Percentiles rank a stretch among this genome's conserved stretches.
phyloP scores from a whole-genome alignment of 805 yeast genomes.

The Suhomyces emberorum region DNA sequence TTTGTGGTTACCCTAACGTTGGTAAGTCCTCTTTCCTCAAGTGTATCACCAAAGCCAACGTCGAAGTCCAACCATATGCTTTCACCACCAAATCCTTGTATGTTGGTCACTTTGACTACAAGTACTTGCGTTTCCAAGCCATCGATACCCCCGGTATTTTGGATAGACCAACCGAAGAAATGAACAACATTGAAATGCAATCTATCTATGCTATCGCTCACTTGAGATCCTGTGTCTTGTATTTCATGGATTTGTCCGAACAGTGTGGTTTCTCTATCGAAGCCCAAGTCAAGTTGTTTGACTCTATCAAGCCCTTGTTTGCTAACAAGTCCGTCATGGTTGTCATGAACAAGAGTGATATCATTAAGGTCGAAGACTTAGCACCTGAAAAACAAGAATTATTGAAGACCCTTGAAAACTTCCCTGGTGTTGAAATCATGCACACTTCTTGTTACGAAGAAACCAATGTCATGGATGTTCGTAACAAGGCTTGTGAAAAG shows the following conservation, averaged over 20 bases:
- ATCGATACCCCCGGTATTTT: conserved; percentile 98
- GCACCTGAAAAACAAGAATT: conserved; percentile 70
- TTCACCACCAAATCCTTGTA: conserved; percentile 96
- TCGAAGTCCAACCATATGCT: conserved; percentile 98
- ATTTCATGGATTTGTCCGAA: conserved; percentile 97
- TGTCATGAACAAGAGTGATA: conserved; percentile 93
- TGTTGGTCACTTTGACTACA: conserved; percentile 98
- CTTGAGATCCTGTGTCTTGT: conserved; percentile 90
- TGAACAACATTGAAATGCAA: conserved; percentile 99
- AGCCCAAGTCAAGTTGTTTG: conserved; percentile 95
- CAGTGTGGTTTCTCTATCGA: conserved; percentile 98
- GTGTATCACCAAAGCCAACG: conserved; percentile 96
- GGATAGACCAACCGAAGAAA: conserved; percentile 98
- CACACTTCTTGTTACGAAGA: conserved; percentile 90
- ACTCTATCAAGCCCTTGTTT: conserved; percentile 93
- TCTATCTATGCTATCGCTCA: conserved; percentile 98
- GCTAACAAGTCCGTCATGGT: conserved; percentile 96
- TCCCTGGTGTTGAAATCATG: conserved; percentile 87
- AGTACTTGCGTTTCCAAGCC: conserved; percentile 96
- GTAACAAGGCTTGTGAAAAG: conserved; percentile 97
- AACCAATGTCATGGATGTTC: conserved; percentile 91
- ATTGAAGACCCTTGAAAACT: conserved; percentile 58
- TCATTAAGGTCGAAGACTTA: conserved; percentile 80
- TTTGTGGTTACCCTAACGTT: conserved; percentile 98
- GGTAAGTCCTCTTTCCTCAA: conserved; percentile 95